These are phyloP conservation scores for Globisporangium cederbergense DNA, from an alignment of 352 stramenopile species.

Conservation along the genomic window DNA sequence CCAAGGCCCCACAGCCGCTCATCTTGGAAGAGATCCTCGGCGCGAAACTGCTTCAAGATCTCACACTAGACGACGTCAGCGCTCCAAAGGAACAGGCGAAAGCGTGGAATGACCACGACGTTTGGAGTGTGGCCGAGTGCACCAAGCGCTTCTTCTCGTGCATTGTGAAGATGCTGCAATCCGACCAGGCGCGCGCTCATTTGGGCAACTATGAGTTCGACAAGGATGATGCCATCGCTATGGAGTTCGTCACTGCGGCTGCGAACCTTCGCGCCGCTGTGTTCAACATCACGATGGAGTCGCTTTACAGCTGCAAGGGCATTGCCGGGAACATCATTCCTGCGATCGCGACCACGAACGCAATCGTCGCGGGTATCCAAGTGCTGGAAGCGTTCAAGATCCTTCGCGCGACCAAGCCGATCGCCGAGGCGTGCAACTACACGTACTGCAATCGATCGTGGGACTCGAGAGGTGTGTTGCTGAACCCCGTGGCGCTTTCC, in stretches of 20 bases:
- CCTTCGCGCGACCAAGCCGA: constrained; percentile 49
- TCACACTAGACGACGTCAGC: constrained; percentile 24
- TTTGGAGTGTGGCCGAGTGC: constrained; percentile 90
- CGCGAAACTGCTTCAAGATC: constrained; percentile 33
- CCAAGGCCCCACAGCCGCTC: constrained; percentile 85
- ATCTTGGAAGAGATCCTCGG: constrained; percentile 58
- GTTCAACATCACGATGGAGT: constrained; percentile 81
- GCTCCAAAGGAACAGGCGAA: constrained; percentile 27
- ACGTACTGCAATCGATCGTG: constrained; percentile 93
- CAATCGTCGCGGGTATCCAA: constrained; percentile 96
- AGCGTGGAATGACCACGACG: constrained; percentile 69
- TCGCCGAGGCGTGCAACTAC: constrained; percentile 87
- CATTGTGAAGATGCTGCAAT: constrained; percentile 61
- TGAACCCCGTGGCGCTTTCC: constrained; percentile 89
- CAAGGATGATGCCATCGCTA: constrained; percentile 96
- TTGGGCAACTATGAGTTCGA: constrained; percentile 92
- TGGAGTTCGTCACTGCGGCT: constrained; percentile 97
- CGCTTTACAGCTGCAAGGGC: constrained; percentile 94
- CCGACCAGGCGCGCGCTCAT: constrained; percentile 44
- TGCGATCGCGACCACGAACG: constrained; percentile 99
- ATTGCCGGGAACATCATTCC: constrained; percentile 99
- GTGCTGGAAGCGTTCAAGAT: constrained; percentile 86
- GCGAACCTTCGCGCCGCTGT: constrained; percentile 94
- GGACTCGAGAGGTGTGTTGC: constrained; percentile 89
- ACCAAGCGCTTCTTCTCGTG: constrained; percentile 81